Conservation (phyloP, 2,329 filamentous ascomycete genomes). For the Pseudogymnoascus sp. region DNA sequence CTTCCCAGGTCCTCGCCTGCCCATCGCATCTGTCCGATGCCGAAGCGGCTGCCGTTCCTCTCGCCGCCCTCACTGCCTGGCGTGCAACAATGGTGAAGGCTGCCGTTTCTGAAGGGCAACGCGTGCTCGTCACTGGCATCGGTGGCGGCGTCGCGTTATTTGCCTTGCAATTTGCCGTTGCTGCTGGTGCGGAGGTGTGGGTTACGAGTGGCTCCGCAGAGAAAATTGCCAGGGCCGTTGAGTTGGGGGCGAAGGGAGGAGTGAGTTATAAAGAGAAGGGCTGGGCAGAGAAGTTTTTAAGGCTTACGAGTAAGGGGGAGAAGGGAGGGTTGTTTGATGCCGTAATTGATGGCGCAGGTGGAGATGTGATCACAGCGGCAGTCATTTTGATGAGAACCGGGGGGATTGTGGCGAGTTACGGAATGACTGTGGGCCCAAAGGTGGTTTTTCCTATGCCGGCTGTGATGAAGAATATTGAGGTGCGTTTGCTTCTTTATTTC, state of each 20-base stretch:
- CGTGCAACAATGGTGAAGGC: conserved; percentile 71
- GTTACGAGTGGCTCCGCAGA: conserved; percentile 43
- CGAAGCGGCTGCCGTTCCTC: conserved; percentile 71
- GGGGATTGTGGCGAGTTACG: conserved; percentile 71
- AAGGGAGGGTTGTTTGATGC: conserved; percentile 58
- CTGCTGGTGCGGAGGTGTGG: conserved; percentile 44
- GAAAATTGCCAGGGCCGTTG: conserved; percentile 58
- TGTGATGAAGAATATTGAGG: conserved; percentile 75
- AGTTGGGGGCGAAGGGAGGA: conserved; percentile 66
- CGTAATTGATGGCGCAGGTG: conserved; percentile 79
- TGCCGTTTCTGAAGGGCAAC: conserved; percentile 47
- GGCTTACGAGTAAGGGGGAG: conserved; percentile 32
- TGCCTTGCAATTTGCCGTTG: conserved; percentile 66
- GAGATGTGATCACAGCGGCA: conserved; percentile 61
- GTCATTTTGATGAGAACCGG: conserved; percentile 63
- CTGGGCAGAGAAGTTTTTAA: conserved; percentile 66
- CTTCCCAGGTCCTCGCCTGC: conserved; percentile 61
- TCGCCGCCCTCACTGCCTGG: conserved; percentile 80
- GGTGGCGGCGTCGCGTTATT: conserved; percentile 80
- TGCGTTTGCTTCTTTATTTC: conserved; percentile 28
- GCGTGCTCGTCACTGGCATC: conserved; percentile 77
- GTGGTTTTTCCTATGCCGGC: conserved; percentile 77
- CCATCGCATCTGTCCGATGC: conserved; percentile 60
- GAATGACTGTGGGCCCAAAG: conserved; percentile 75
- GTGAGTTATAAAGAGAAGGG: conserved; percentile 64